Percentiles rank a stretch among this genome's conserved stretches.
Evolutionary conservation across 768 basidiomycete species (phyloP).

Genomic region (Boletellus sp.): DNA sequence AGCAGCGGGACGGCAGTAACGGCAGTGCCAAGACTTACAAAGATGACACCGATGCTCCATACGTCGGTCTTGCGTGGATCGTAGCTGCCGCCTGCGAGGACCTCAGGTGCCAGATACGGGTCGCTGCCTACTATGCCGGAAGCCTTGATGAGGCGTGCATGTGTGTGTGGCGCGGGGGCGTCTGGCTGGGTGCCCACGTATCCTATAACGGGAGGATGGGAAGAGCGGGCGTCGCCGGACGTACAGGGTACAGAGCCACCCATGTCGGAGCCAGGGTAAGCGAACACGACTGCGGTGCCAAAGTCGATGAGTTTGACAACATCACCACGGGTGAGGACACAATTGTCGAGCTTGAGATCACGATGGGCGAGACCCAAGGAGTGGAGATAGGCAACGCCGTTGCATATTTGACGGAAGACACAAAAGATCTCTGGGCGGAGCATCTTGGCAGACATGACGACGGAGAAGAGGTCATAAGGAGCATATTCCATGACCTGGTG

Average conservation of each 20-base stretch:
- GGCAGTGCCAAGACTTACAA: constrained; percentile 47
- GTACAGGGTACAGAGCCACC: constrained; percentile 30
- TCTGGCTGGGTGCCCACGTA: constrained; percentile 20
- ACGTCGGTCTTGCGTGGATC: constrained; percentile 98
- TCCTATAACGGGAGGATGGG: constrained; percentile 13
- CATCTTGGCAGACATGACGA: constrained; percentile 99
- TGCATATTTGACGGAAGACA: constrained; percentile 97
- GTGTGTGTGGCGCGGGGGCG: constrained; percentile 38
- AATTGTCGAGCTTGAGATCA: constrained; percentile 99
- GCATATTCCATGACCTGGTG: constrained; percentile 98
- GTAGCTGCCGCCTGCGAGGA: constrained; percentile 73
- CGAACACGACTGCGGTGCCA: constrained; percentile 99
- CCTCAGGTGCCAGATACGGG: constrained; percentile 97
- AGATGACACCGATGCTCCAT: constrained; percentile 97
- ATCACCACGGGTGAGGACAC: constrained; percentile 95
- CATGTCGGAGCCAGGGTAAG: constrained; percentile 87
- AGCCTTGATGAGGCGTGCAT: constrained; percentile 49
- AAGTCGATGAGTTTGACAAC: constrained; percentile 99
- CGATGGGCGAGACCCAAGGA: constrained; percentile 97
- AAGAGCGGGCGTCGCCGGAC: constrained; percentile 3
- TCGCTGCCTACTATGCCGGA: constrained; percentile 95
- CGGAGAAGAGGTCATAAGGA: constrained; percentile 95
- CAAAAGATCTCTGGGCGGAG: constrained; percentile 97
- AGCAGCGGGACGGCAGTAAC: neutral
- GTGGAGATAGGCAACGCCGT: constrained; percentile 97